A percentile compares a stretch with the other conserved stretches of the same genome.
Evolutionary conservation across 352 stramenopile genomes (phyloP).

Genomic region (Pythium biforme): DNA sequence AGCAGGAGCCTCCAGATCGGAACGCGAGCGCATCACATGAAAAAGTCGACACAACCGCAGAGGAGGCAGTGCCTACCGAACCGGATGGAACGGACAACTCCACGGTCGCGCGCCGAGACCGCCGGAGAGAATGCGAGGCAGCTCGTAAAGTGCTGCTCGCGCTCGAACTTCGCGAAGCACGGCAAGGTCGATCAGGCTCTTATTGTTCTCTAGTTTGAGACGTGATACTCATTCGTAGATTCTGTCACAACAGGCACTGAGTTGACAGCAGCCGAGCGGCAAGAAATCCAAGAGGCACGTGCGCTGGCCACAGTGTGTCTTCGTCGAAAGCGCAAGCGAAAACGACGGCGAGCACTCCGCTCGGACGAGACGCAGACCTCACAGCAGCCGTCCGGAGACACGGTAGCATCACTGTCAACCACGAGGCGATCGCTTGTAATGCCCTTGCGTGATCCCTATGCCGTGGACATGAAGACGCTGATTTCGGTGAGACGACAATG

Average conservation of each 20-base stretch:
- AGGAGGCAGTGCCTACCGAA: too few species aligned
- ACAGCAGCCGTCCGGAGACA: background rate
- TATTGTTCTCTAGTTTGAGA: background rate
- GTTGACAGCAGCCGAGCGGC: background rate
- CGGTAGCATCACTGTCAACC: background rate
- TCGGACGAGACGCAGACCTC: background rate
- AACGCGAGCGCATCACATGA: background rate
- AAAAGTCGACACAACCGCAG: background rate
- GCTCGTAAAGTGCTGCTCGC: conserved; percentile 28
- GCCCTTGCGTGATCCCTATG: conserved; percentile 28
- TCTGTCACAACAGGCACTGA: background rate
- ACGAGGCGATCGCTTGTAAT: background rate
- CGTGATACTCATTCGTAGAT: background rate
- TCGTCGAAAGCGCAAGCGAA: conserved; percentile 6
- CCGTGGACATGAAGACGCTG: conserved; percentile 36
- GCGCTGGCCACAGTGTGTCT: background rate
- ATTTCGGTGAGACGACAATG: conserved; percentile 26
- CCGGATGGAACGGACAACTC: background rate
- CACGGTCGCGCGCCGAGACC: background rate
- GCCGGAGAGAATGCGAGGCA: background rate
- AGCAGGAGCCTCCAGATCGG: background rate
- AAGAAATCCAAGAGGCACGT: background rate
- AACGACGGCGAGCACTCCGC: background rate
- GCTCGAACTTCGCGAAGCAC: conserved; percentile 20
- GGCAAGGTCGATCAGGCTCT: conserved; percentile 10